phyloP scores from a whole-genome alignment of 2,329 filamentous ascomycete genomes.

The Polychaeton citri region DNA sequence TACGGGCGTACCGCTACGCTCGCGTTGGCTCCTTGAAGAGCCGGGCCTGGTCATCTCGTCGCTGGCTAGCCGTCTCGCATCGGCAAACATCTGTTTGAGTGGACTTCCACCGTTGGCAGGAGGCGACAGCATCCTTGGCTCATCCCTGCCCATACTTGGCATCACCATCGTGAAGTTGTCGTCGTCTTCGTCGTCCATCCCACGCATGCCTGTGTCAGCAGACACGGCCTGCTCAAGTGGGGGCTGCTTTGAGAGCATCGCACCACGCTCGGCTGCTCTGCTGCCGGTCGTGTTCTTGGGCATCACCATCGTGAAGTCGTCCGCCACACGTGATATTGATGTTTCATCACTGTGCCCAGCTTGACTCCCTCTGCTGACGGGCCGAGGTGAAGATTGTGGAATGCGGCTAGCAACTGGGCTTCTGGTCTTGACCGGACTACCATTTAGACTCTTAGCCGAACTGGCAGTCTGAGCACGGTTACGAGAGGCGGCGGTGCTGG shows the following conservation, averaged over 20 bases:
- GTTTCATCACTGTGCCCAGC: constrained; percentile 9
- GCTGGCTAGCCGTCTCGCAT: constrained; percentile 7
- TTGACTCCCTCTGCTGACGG: constrained; percentile 20
- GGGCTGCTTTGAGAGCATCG: constrained; percentile 22
- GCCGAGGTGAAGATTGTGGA: constrained; percentile 9
- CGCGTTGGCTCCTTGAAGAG: neutral
- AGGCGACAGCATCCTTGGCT: constrained; percentile 14
- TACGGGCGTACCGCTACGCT: neutral
- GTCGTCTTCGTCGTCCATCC: constrained; percentile 27
- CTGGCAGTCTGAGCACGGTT: constrained; percentile 13
- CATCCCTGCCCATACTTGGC: constrained; percentile 21
- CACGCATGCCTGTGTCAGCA: constrained; percentile 25
- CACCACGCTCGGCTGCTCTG: constrained; percentile 11
- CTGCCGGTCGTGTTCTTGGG: constrained; percentile 21
- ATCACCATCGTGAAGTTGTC: constrained; percentile 38
- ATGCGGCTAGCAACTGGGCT: neutral
- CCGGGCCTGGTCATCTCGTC: neutral
- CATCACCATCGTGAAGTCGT: constrained; percentile 35
- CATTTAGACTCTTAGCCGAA: constrained; percentile 14
- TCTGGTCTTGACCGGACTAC: constrained; percentile 18
- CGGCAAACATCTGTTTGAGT: constrained; percentile 20
- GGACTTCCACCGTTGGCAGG: constrained; percentile 16
- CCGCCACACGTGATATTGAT: constrained; percentile 15
- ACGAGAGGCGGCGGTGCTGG: constrained; percentile 13
- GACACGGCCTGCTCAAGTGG: constrained; percentile 25